These are phyloP conservation scores for Colletotrichum kahawae DNA, from an alignment of 2,329 filamentous ascomycete genomes.

Conservation along the genomic window DNA sequence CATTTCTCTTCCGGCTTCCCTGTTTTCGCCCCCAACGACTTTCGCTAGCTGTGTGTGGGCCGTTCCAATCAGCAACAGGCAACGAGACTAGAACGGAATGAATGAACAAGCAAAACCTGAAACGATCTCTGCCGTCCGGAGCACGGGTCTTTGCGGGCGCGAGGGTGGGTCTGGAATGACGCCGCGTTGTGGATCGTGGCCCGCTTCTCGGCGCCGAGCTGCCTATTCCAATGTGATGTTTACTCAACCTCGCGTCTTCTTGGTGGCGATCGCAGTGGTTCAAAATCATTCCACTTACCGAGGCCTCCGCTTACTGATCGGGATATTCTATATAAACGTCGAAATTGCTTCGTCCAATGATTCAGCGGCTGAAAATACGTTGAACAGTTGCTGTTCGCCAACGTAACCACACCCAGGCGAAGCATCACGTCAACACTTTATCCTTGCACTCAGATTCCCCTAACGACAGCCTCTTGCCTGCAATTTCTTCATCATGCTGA, in stretches of 20 bases:
- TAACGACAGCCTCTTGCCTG: accelerated
- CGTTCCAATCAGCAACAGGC: too few species aligned
- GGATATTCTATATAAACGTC: not conserved
- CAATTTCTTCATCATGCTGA: accelerated
- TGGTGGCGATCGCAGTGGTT: not conserved
- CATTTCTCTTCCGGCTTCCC: too few species aligned
- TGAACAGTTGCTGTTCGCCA: not conserved
- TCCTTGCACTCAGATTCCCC: accelerated
- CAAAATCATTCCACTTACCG: accelerated
- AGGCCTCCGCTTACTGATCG: too few species aligned
- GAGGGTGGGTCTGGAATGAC: not conserved
- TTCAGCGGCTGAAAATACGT: too few species aligned
- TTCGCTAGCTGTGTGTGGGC: too few species aligned
- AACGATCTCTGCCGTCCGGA: not conserved
- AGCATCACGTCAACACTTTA: not conserved
- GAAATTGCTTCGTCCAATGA: not conserved
- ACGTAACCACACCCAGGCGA: not conserved
- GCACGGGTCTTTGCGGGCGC: not conserved
- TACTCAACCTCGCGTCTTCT: not conserved
- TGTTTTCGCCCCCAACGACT: too few species aligned
- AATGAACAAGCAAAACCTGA: accelerated
- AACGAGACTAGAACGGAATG: not conserved
- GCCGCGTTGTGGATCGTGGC: not conserved
- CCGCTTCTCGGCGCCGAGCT: not conserved
- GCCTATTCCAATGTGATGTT: not conserved